Evolutionary conservation across 2,329 filamentous ascomycete genomes (phyloP), one percentile per base, ranked within the genome.

Genomic region (Nothophaeocryptopus gaeumannii): DNA sequence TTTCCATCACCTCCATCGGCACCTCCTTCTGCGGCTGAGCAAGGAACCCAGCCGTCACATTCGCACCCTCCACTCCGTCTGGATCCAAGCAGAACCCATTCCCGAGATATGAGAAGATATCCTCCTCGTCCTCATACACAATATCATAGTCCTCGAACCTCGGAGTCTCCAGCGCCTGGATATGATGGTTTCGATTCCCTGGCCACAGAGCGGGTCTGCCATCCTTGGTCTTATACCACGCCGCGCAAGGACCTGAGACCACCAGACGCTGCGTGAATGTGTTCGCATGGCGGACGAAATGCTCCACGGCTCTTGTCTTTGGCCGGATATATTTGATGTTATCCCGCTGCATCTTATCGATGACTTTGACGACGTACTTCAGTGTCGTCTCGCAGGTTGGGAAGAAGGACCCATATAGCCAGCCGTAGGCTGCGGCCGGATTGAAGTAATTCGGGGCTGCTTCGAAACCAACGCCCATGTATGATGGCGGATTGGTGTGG

Each of bases 361-460:
- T 53, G 11, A 50, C 39, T 42, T 55, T 51, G 29, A 56, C 51
- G 16, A 59, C 55, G 32, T 59, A 57, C 16, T 47, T 34, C 4
- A 49, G 38, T 30, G 50, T 46, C 5, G 49, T 54, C 43, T 59
- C 56, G 14, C 42, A 39, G 12, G 37, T 35, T 30, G 51, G 53
- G 45, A 48, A 57, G 48, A 50, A 59, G 44, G 47, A 52, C 16
- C 54, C 52, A 42, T 55, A 45, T 2, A 54, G 35, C 8, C 45
- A 49, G 7, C 47, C 50, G 29, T 53, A 59, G 11, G 52, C 55
- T 10, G 54, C 46, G 10, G 39, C 44, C 5, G 50, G 44, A 15
- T 55, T 52, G 43, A 58, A 59, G 45, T 59, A 59, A 34, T 59
- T 59, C 7, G 57, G 57, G 52, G 56, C 54, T 10, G 46, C 46